These are phyloP conservation scores for Taxawa tesnikishii DNA, from an alignment of 2,329 filamentous ascomycete genomes.

Conservation along the genomic window DNA sequence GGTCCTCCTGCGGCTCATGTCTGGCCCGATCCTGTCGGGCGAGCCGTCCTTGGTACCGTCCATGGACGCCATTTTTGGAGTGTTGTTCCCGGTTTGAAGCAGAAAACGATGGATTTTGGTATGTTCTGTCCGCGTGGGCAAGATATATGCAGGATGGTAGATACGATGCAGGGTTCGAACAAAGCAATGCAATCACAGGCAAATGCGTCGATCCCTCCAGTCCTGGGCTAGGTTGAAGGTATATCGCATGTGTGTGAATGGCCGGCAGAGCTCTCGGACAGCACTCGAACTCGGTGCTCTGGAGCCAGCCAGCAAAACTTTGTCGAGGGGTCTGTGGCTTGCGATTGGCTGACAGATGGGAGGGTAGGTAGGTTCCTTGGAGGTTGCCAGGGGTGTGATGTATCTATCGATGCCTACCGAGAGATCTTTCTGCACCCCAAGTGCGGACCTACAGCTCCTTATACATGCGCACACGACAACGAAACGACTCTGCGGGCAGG, in stretches of 20 bases:
- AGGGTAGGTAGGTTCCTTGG: no score
- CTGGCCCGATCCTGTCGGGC: constrained; percentile 33
- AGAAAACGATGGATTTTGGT: background rate
- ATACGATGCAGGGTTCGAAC: background rate
- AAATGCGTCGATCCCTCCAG: constrained; percentile 10
- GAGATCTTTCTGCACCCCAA: no score
- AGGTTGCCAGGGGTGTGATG: no score
- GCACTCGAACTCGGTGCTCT: background rate
- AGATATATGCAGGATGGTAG: background rate
- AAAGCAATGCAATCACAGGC: background rate
- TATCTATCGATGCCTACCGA: no score
- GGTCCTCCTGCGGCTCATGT: constrained; percentile 25
- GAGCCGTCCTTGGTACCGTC: constrained; percentile 23
- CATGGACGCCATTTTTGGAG: constrained; percentile 1
- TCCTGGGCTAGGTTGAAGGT: constrained; percentile 13
- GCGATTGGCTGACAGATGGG: no score
- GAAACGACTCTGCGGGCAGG: no score
- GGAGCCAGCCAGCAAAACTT: no score
- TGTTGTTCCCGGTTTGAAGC: background rate
- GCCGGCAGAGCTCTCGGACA: background rate
- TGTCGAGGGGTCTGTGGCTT: no score
- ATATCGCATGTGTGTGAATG: constrained; percentile 10
- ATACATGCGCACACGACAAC: no score
- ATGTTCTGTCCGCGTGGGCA: background rate
- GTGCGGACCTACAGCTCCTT: no score